phyloP scores from a whole-genome alignment of 192 early-diverging fungal species.

The Phycomyces nitens region DNA sequence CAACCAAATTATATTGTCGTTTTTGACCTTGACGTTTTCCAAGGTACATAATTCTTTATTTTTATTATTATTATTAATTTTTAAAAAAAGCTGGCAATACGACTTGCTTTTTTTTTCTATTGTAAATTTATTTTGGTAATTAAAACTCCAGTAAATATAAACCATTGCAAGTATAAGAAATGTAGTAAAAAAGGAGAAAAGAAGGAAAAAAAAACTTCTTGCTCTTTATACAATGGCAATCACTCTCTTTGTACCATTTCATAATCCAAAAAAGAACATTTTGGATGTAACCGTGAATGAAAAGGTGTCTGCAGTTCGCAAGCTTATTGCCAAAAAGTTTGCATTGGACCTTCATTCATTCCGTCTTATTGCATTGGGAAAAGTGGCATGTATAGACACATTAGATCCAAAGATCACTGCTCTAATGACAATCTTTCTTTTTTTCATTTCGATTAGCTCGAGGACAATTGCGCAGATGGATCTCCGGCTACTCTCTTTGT shows the following conservation, averaged over 20 bases:
- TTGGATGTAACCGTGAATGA: background rate
- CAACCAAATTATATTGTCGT: too few relatives aligned
- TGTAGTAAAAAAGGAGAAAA: too few relatives aligned
- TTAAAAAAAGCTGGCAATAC: too few relatives aligned
- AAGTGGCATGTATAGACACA: background rate
- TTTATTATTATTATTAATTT: too few relatives aligned
- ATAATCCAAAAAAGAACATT: background rate
- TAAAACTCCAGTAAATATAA: too few relatives aligned
- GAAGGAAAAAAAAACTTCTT: too few relatives aligned
- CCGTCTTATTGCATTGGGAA: background rate
- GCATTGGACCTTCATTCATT: background rate
- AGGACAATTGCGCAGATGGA: conserved; percentile 8
- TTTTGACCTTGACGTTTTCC: too few relatives aligned
- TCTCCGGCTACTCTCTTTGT: conserved; percentile 4
- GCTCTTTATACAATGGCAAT: background rate
- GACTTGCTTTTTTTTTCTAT: too few relatives aligned
- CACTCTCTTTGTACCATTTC: background rate
- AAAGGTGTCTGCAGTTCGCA: background rate
- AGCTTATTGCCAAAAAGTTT: background rate
- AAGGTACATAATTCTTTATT: too few relatives aligned
- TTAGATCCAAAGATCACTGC: background rate
- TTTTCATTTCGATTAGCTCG: conserved; percentile 4
- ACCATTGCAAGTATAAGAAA: too few relatives aligned
- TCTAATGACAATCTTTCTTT: too few relatives aligned
- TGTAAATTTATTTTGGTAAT: too few relatives aligned